Base-by-base conservation (phyloP, 495 filamentous ascomycete species). In the Lasiosphaeris hirsuta region DNA sequence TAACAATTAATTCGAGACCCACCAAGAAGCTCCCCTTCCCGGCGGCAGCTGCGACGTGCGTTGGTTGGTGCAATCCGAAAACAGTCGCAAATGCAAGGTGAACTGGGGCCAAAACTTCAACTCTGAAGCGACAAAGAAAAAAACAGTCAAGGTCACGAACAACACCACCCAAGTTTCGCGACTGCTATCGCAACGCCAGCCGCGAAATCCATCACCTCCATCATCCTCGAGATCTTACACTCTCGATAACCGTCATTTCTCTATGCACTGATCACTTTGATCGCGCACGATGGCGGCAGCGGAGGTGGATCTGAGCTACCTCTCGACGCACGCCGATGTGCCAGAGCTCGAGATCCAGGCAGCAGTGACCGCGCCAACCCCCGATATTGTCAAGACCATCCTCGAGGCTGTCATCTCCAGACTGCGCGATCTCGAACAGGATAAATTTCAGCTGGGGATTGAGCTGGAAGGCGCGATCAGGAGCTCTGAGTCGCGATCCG, bases 381-480 rank as follows among this genome's bases (percentile, higher is more conserved):
- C 78, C 55, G 90, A 92, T 2, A 81, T 96, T 13, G 87, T 96
- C 48, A 80, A 78, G 46, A 72, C 79, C 36, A 76, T 97, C 33
- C 75, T 97, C 11, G 72, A 79, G 10, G 79, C 81, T 3, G 81
- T 97, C 47, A 78, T 84, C 18, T 75, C 76, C 33, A 95, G 90
- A 72, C 88, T 90, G 33, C 87, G 83, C 46, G 92, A 96, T 61
- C 81, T 82, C 61, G 90, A 96, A 57, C 85, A 92, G 7, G 87
- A 94, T 43, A 96, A 96, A 71, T 80, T 96, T 43, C 87, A 87
- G 50, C 69, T 88, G 13, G 89, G 92, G 55, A 90, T 97, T n/a
- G 94, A 97, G 74, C 78, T 97, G 9, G 94, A 97, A 69, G 92
- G 88, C 72, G 84, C 86, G 23, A 86, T 95, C 13, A 85, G 90